Conservation (phyloP, 2,329 filamentous ascomycete species). For the Pseudocercospora eumusae region DNA sequence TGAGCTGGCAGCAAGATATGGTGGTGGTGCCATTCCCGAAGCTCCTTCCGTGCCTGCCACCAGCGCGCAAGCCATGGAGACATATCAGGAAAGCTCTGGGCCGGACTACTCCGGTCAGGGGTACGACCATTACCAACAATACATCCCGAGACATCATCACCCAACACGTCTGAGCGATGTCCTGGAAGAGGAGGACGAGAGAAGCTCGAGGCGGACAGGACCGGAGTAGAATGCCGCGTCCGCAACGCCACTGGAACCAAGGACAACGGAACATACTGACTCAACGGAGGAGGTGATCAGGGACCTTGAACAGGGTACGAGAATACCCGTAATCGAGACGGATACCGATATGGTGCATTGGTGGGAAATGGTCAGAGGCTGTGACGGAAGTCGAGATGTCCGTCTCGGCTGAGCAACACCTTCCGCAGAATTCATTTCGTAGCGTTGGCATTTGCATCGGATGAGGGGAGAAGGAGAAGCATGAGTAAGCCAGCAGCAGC, state of each 20-base stretch:
- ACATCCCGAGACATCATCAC: slow-evolving; percentile 68
- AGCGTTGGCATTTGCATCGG: slow-evolving; percentile 5
- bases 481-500: background rate
- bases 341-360: slow-evolving; percentile 5
- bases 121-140: slow-evolving; percentile 54
- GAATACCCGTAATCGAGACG: background rate
- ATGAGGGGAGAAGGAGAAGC: background rate
- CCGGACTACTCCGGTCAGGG: slow-evolving; percentile 54
- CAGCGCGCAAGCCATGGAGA: slow-evolving; percentile 39
- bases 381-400: slow-evolving; percentile 5
- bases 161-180: slow-evolving; percentile 88
- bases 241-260: background rate
- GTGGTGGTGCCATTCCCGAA: slow-evolving; percentile 37
- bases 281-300: background rate
- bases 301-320: background rate
- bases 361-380: slow-evolving; percentile 9
- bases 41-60: slow-evolving; percentile 36
- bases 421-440: background rate
- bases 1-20: slow-evolving; percentile 51
- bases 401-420: background rate
- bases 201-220: slow-evolving; percentile 39
- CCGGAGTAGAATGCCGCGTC: slow-evolving; percentile 11
- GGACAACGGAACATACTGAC: background rate
- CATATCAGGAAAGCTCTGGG: slow-evolving; percentile 24
- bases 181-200: slow-evolving; percentile 74